Base-by-base conservation (phyloP, 73 alveolate species). In the Urostyla sp. region DNA sequence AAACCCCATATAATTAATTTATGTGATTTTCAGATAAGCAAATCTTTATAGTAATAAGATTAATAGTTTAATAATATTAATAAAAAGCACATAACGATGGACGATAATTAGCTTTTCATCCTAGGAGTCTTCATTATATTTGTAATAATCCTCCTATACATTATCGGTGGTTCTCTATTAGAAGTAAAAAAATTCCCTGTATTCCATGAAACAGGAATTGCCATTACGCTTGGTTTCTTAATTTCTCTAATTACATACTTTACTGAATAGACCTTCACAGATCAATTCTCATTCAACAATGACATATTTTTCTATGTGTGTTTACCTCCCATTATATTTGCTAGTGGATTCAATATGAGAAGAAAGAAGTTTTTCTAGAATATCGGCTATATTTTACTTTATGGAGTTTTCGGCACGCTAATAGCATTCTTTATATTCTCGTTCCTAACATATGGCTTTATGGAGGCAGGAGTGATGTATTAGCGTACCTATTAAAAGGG, bases 341-440 rank as follows among this genome's bases (percentile, higher is more conserved):
- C 95, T 10, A 90, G 94, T 31, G 98, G 96, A 51, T 93, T 80
- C 83, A 90, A 93, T 69, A 87, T 93, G 91, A 91, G 87, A 72
- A 85, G 89, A 73, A 80, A 92, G 50, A 76, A 89, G 66, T 90
- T 93, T 69, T 93, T 93, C 69, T 84, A 87, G 79, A 90, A 93
- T 84, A 87, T 93, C 56, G 91, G 88, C 21, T 83, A 87, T 85
- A 90, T 93, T 16, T 67, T 93, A 52, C 75, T 90, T 53, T 54
- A 79, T 59, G 98, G 98, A 2, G 89, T 93, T 10, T 79, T 93
- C 18, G 98, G 96, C 32, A 93, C 98, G 20, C 43, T 93, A 69
- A 79, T 93, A 13, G 80, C 92, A 20, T 93, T 93, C 67, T 43
- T 77, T 5, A 72, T 93, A 91, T 87, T 93, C 24, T 91, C 94